These are phyloP conservation scores for Hirsutella minnesotensis DNA, from an alignment of 2,329 filamentous ascomycete genomes.

Conservation along the genomic window DNA sequence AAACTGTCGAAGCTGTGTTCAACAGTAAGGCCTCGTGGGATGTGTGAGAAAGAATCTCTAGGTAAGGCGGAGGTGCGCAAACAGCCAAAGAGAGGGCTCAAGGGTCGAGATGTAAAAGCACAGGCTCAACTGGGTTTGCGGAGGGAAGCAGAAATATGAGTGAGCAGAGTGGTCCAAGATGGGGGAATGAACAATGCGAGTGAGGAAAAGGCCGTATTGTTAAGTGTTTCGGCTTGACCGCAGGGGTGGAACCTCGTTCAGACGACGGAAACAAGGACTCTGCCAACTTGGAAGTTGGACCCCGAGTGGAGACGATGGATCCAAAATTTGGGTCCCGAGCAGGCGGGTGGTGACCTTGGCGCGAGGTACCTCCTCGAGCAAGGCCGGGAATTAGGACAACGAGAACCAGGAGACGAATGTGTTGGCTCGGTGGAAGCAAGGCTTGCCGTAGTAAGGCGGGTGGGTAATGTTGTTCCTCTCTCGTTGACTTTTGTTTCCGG, in stretches of 20 bases:
- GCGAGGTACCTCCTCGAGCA: background rate
- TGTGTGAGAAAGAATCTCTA: no score
- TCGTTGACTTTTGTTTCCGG: no score
- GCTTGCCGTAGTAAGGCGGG: no score
- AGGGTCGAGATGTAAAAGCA: no score
- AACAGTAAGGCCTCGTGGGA: no score
- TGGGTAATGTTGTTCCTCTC: no score
- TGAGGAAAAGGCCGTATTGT: background rate
- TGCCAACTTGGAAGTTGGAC: slow-evolving; percentile 1
- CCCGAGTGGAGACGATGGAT: background rate
- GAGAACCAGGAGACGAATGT: no score
- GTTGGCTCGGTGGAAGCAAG: no score
- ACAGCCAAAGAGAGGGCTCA: no score
- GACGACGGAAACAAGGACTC: background rate
- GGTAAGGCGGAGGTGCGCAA: no score
- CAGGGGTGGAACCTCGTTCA: background rate
- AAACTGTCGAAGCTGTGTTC: background rate
- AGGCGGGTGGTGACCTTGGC: background rate
- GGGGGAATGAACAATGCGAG: background rate
- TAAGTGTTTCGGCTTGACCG: background rate
- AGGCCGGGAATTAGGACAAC: background rate
- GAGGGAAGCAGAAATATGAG: background rate
- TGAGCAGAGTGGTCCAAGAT: background rate
- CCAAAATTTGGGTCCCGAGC: background rate
- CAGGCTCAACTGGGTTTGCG: no score